A percentile compares a stretch with the other conserved stretches of the same genome.
phyloP scores from a whole-genome alignment of 306 rosid genomes.

The Begonia fuchsioides region DNA sequence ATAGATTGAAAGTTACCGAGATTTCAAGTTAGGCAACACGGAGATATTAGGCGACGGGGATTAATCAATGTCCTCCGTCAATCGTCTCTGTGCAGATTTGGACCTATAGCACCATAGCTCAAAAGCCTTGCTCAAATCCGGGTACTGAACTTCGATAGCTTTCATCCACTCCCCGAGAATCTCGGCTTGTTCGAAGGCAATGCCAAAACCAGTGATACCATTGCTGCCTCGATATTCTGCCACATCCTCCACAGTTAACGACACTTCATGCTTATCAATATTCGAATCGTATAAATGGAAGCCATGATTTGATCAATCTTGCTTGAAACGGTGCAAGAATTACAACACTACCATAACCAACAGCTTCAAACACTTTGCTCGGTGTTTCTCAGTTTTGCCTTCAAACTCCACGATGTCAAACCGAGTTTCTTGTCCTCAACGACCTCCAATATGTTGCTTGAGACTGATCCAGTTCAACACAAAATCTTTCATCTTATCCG shows the following conservation, averaged over 20 bases:
- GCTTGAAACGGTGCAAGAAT: constrained; percentile 49
- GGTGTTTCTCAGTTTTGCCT: constrained; percentile 62
- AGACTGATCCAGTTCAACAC: constrained; percentile 61
- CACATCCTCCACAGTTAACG: constrained; percentile 66
- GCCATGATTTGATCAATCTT: constrained; percentile 58
- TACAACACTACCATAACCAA: constrained; percentile 83
- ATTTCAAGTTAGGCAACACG: too few relatives aligned
- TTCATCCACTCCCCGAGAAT: constrained; percentile 80
- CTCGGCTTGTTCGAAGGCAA: constrained; percentile 90
- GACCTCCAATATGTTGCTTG: constrained; percentile 33
- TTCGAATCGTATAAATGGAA: constrained; percentile 63
- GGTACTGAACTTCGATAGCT: constrained; percentile 2
- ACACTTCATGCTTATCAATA: constrained; percentile 31
- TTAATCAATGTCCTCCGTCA: background rate
- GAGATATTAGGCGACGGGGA: too few relatives aligned
- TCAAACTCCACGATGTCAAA: constrained; percentile 69
- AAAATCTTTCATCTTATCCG: constrained; percentile 71
- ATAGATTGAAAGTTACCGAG: too few relatives aligned
- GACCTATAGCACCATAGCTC: background rate
- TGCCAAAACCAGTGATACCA: constrained; percentile 50
- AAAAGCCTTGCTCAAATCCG: background rate
- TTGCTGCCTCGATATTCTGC: constrained; percentile 71
- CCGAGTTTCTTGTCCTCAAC: constrained; percentile 60
- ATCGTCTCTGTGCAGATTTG: background rate
- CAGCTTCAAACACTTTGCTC: constrained; percentile 82